Conservation (phyloP, 225 moss, liverwort and hornwort genomes). For the Lunularia cruciata region DNA sequence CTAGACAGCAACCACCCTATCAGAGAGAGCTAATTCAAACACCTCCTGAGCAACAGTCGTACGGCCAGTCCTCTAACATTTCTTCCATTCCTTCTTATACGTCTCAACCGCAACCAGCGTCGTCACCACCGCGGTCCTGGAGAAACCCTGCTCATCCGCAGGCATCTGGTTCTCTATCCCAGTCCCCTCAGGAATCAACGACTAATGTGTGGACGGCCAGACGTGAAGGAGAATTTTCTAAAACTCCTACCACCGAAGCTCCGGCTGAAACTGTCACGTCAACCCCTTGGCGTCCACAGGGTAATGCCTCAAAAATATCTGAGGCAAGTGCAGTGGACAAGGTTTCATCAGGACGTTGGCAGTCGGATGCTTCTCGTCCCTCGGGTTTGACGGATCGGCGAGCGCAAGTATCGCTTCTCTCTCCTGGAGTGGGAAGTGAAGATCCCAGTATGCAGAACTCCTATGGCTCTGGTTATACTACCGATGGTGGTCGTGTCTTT, state of each 20-base stretch:
- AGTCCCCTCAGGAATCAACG: constrained; percentile 43
- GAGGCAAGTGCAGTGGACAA: constrained; percentile 67
- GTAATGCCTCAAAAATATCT: constrained; percentile 34
- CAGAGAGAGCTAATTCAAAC: constrained; percentile 54
- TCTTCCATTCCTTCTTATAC: constrained; percentile 43
- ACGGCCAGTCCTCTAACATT: constrained; percentile 36
- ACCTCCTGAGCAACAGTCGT: constrained; percentile 47
- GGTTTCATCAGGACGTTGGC: constrained; percentile 74
- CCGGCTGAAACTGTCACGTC: constrained; percentile 44
- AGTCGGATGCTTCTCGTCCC: constrained; percentile 46
- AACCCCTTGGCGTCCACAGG: constrained; percentile 70
- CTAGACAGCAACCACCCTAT: constrained; percentile 24
- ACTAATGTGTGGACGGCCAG: constrained; percentile 91
- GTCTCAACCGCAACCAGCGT: constrained; percentile 58
- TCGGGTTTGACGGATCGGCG: constrained; percentile 39
- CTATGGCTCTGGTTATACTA: constrained; percentile 20
- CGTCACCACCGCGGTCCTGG: constrained; percentile 88
- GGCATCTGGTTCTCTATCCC: constrained; percentile 35
- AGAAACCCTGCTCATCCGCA: constrained; percentile 65
- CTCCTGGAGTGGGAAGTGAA: constrained; percentile 14
- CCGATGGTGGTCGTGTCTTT: constrained; percentile 18
- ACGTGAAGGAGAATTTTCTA: constrained; percentile 49
- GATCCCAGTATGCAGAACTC: constrained; percentile 32
- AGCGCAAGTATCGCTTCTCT: constrained; percentile 19
- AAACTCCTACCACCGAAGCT: constrained; percentile 43